Evolutionary conservation across 345 rosid genomes (phyloP).

Genomic region (Rhodamnia argentea): DNA sequence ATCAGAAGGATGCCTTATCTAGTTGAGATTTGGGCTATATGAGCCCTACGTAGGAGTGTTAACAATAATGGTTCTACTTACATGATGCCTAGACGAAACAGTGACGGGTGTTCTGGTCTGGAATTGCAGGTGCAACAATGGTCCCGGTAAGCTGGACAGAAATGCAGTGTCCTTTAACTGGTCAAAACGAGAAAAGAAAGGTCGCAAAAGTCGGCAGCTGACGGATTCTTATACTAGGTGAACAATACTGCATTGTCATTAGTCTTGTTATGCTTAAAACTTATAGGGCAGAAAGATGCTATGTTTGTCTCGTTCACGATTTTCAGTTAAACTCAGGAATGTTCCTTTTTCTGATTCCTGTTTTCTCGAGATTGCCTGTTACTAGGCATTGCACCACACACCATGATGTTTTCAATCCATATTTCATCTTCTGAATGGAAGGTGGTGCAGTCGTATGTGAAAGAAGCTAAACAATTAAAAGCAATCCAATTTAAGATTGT

Average conservation of each 20-base stretch:
- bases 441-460: not conserved
- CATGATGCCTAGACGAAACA: not conserved
- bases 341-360: not conserved
- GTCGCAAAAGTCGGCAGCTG: conserved; percentile 71
- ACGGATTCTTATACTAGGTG: not conserved
- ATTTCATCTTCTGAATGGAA: not conserved
- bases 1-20: not conserved
- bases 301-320: not conserved
- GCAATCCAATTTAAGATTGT: not conserved
- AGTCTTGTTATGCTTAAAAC: not conserved
- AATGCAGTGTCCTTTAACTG: conserved; percentile 86
- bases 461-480: not conserved
- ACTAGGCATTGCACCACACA: not conserved
- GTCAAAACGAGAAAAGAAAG: conserved; percentile 80
- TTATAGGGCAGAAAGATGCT: not conserved
- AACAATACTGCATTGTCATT: not conserved
- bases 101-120: not conserved
- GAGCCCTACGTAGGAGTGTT: not conserved
- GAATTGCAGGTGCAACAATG: conserved; percentile 65
- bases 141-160: conserved; percentile 93
- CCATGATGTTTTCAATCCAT: not conserved
- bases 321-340: not conserved
- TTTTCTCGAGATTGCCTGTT: not conserved
- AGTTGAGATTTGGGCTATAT: not conserved
- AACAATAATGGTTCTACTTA: not conserved